Base-by-base conservation (phyloP, 805 yeast genomes). In the Maudiozyma barnettii region DNA sequence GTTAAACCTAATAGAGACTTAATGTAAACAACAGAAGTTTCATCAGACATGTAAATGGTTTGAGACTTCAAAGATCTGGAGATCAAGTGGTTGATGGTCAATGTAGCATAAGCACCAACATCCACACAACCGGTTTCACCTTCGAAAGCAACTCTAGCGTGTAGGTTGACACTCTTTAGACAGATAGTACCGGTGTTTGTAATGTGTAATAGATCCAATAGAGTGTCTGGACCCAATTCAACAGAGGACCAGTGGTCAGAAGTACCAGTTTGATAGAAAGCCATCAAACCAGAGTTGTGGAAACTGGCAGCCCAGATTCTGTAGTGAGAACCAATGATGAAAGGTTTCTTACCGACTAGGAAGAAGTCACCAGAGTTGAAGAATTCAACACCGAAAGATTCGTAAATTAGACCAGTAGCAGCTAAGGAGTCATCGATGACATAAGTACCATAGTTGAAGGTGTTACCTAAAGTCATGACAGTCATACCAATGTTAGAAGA, bases 51-150 rank as follows among this genome's bases (percentile, higher is more conserved):
- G 41, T 44, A 46, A 10, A 51, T 30, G 12, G 51, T 51, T 44
- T 51, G 54, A 37, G 38, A 44, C 6, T 21, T 20, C 13, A 49
- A 8, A 16, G 30, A 8, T 19, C 48, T 40, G 9, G 41, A 13
- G 14, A 31, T 35, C 14, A 30, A 35, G 35, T 49, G 40, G 23
- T 35, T 26, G 33, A 44, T 46, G 43, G 43, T 29, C 26, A 46
- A 45, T 6, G 23, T 18, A 39, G 45, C 43, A 33, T 46, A 33
- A 5, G 22, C 51, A 38, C 54, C 54, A 21, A 51, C 36, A 39
- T 46, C 40, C 19, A 51, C 42, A 49, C 54, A 51, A 46, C 54
- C 54, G 19, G 39, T 41, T 21, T 37, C 40, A 39, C 54, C 54
- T 3, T 35, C 31, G 16, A 51, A 29, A 14, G 29, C 40, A 41